These are phyloP conservation scores for Prunus padus DNA, from an alignment of 306 rosid species.

Conservation along the genomic window DNA sequence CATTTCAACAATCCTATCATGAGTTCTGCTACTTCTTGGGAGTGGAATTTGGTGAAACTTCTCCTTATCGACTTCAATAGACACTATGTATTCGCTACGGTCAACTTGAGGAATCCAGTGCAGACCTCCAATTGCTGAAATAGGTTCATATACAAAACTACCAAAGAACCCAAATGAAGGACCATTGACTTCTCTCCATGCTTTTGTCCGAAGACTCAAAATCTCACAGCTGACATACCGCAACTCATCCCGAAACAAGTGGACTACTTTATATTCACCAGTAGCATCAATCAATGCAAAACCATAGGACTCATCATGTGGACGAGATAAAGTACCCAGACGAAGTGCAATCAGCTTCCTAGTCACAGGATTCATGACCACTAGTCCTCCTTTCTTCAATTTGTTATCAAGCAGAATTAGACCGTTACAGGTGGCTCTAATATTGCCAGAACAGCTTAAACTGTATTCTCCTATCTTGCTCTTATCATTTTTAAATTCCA, in stretches of 20 bases:
- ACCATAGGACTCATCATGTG: constrained; percentile 42
- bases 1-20: constrained; percentile 42
- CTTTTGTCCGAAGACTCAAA: constrained; percentile 21
- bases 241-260: constrained; percentile 43
- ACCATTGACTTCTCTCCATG: constrained; percentile 46
- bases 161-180: constrained; percentile 41
- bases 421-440: constrained; percentile 51
- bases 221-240: constrained; percentile 40
- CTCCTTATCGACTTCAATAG: constrained; percentile 37
- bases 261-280: constrained; percentile 46
- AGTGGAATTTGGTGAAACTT: constrained; percentile 38
- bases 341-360: constrained; percentile 43
- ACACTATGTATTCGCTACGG: constrained; percentile 31
- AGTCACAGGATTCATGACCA: constrained; percentile 53
- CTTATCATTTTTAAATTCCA: constrained; percentile 31
- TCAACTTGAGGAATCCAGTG: constrained; percentile 51
- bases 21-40: constrained; percentile 28
- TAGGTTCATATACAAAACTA: constrained; percentile 40
- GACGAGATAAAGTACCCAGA: constrained; percentile 35
- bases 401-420: constrained; percentile 45
- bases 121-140: constrained; percentile 46
- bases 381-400: constrained; percentile 41
- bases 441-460: constrained; percentile 32
- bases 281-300: constrained; percentile 25
- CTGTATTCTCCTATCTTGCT: constrained; percentile 33